Evolutionary conservation across 2,329 filamentous ascomycete genomes (phyloP), one percentile per base, ranked within the genome.

Genomic region (Penicillium sp.): DNA sequence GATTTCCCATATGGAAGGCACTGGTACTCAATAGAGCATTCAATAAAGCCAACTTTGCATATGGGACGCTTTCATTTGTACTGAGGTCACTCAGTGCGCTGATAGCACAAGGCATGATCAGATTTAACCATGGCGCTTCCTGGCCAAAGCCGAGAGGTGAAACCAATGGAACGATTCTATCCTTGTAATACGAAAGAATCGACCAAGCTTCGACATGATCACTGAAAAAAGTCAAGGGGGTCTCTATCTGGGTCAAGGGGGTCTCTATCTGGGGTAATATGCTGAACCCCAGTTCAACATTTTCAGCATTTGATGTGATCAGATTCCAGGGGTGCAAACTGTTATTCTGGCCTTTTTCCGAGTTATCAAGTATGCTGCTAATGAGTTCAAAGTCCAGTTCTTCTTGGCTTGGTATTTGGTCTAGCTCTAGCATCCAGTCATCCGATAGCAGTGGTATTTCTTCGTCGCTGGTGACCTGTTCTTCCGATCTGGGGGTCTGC

Each of bases 151-250:
- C 56, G 5, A 61, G 35, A n/a, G 62, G 56, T 9, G 57, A 62
- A 5, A 60, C 52, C 14, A 64, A 39, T 7, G 52, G 60, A 3
- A 64, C 41, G 1, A 63, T 62, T n/a, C 37, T 44, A 2, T 64
- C 58, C 43, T 57, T 57, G 26, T 64, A 64, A 33, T 63, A 48
- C 9, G 62, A 63, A 3, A 64, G 45, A n/a, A 64, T 46, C 5
- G 51, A n/a, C 60, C 60, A 64, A 11, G 54, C 45, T 35, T 61
- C 58, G 6, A 52, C 33, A 8, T 59, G 46, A 3, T 43, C 44
- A 14, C 31, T 52, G 19, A 24, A 53, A 1, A 41, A 19, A 5
- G 14, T 52, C 10, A 48, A 43, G 1, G 11, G 19, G 14, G 27
- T 2, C 10, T 53, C 35, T 3, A 41, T 37, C 4, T 24, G 21